Conservation (phyloP, 768 basidiomycete species). For the Amanita fuliginea region DNA sequence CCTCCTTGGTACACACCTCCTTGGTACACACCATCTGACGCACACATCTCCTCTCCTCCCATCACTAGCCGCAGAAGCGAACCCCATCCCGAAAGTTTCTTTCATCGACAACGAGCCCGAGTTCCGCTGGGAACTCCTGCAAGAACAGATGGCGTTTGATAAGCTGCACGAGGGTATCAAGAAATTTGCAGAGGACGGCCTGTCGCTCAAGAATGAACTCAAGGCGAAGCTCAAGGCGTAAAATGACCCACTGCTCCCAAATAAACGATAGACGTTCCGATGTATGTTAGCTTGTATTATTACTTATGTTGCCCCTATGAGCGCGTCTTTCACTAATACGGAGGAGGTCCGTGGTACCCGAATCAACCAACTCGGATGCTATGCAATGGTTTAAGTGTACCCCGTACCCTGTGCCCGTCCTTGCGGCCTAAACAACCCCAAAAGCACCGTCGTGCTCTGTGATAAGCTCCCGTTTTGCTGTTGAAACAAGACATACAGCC, state of each 20-base stretch:
- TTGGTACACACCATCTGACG: neutral
- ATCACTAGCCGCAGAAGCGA: conserved; percentile 35
- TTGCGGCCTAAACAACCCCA: too few relatives aligned
- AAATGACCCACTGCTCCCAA: conserved; percentile 4
- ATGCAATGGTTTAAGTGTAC: too few relatives aligned
- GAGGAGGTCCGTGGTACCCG: too few relatives aligned
- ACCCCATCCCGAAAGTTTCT: conserved; percentile 67
- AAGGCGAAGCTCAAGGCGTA: conserved; percentile 53
- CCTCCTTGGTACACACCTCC: conserved; percentile 5
- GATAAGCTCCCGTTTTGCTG: too few relatives aligned
- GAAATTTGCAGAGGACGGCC: conserved; percentile 95
- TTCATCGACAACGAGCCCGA: conserved; percentile 90
- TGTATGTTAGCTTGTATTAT: neutral
- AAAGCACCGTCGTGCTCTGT: too few relatives aligned
- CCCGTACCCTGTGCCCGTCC: too few relatives aligned
- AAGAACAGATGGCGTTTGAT: conserved; percentile 97
- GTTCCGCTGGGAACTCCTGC: conserved; percentile 90
- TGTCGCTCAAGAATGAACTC: conserved; percentile 76
- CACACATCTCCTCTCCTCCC: neutral
- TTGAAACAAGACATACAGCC: too few relatives aligned
- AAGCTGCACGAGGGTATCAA: conserved; percentile 98
- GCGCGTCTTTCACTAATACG: too few relatives aligned
- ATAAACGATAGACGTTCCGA: neutral
- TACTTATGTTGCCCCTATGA: neutral
- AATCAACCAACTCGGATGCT: too few relatives aligned